Percentiles rank a stretch among this genome's conserved stretches.
Evolutionary conservation across 495 filamentous ascomycete species (phyloP).

Genomic region (Lasiosphaeriaceae sp.): DNA sequence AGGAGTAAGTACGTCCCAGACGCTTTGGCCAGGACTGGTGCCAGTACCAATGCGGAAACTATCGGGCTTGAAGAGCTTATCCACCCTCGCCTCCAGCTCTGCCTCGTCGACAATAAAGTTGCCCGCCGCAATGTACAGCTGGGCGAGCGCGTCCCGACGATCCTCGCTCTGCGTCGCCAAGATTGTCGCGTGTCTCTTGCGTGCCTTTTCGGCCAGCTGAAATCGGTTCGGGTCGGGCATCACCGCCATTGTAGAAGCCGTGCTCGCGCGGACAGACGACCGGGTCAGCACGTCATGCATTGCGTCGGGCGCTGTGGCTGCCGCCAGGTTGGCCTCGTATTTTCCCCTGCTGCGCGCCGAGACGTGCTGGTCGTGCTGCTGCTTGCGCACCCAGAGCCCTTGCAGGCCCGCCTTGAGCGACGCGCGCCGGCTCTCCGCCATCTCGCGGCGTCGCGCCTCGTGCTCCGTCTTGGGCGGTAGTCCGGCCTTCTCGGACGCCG

Average conservation of each 20-base stretch:
- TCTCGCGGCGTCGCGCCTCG: slow-evolving; percentile 28
- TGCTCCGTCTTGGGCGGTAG: slow-evolving; percentile 24
- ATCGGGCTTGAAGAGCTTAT: slow-evolving; percentile 31
- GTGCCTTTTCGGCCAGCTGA: slow-evolving; percentile 23
- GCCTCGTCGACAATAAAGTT: slow-evolving; percentile 44
- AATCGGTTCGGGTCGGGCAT: slow-evolving; percentile 33
- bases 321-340: slow-evolving; percentile 20
- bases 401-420: slow-evolving; percentile 34
- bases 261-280: slow-evolving; percentile 29
- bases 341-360: slow-evolving; percentile 9
- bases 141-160: slow-evolving; percentile 42
- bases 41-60: slow-evolving; percentile 14
- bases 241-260: slow-evolving; percentile 25
- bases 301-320: slow-evolving; percentile 34
- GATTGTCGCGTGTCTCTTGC: slow-evolving; percentile 16
- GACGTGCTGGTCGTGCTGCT: slow-evolving; percentile 11
- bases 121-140: slow-evolving; percentile 44
- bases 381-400: slow-evolving; percentile 38
- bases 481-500: slow-evolving; percentile 21
- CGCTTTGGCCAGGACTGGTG: slow-evolving; percentile 24
- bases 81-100: slow-evolving; percentile 35
- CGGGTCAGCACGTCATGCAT: slow-evolving; percentile 43
- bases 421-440: slow-evolving; percentile 35
- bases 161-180: slow-evolving; percentile 28
- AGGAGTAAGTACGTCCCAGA: slow-evolving; percentile 37